Conservation (phyloP, 352 stramenopile genomes). For the Globisporangium viniferum region DNA sequence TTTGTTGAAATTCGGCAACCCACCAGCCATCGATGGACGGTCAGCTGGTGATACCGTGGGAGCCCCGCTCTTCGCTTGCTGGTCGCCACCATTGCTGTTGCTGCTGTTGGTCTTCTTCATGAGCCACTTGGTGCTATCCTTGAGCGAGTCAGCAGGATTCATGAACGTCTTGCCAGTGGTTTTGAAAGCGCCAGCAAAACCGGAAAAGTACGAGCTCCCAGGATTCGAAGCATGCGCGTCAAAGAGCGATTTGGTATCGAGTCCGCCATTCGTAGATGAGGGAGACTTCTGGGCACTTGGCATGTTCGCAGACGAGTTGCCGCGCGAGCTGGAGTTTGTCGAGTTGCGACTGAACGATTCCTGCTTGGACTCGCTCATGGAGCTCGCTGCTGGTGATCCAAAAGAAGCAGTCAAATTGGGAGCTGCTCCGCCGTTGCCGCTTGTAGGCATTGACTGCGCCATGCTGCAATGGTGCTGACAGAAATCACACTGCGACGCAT, state of each 20-base stretch:
- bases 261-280: slow-evolving; percentile 10
- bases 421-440: background rate
- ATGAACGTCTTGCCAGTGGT: slow-evolving; percentile 66
- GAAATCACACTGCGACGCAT: slow-evolving; percentile 52
- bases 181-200: slow-evolving; percentile 65
- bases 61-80: slow-evolving; percentile 18
- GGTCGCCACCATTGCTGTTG: slow-evolving; percentile 22
- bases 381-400: background rate
- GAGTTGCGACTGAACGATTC: slow-evolving; percentile 4
- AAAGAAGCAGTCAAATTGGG: background rate
- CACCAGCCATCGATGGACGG: slow-evolving; percentile 12
- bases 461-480: slow-evolving; percentile 55
- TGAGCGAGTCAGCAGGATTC: slow-evolving; percentile 46
- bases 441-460: background rate
- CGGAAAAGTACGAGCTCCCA: slow-evolving; percentile 59
- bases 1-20: slow-evolving; percentile 49
- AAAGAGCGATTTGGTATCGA: slow-evolving; percentile 42
- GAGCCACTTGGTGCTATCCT: slow-evolving; percentile 74
- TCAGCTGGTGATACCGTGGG: slow-evolving; percentile 5
- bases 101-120: slow-evolving; percentile 54
- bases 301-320: slow-evolving; percentile 3
- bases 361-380: slow-evolving; percentile 5
- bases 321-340: background rate
- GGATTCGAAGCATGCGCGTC: slow-evolving; percentile 21
- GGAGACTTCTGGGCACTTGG: background rate